Evolutionary conservation across 2,329 filamentous ascomycete species (phyloP).

Genomic region (Mycosphaerella sp.): DNA sequence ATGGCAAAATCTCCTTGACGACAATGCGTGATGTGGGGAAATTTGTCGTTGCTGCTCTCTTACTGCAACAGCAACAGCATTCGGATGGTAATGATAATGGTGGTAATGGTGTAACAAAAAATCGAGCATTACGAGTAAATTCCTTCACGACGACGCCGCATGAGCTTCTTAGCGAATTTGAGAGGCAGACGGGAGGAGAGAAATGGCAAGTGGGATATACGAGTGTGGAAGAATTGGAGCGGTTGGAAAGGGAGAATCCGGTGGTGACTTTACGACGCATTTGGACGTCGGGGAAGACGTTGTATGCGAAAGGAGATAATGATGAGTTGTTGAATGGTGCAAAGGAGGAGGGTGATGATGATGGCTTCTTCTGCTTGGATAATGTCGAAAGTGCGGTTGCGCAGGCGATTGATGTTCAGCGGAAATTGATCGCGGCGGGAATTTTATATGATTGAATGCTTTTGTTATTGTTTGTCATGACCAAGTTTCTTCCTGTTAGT

Average conservation of each 20-base stretch:
- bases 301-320: slow-evolving; percentile 65
- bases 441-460: background rate
- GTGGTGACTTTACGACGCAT: slow-evolving; percentile 59
- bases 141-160: slow-evolving; percentile 62
- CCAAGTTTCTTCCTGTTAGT: too few species aligned
- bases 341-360: slow-evolving; percentile 30
- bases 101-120: slow-evolving; percentile 40
- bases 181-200: slow-evolving; percentile 55
- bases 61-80: slow-evolving; percentile 32
- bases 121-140: slow-evolving; percentile 59
- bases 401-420: slow-evolving; percentile 29
- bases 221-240: slow-evolving; percentile 48
- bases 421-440: slow-evolving; percentile 6
- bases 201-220: slow-evolving; percentile 51
- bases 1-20: slow-evolving; percentile 59
- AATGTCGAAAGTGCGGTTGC: slow-evolving; percentile 46
- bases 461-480: too few species aligned
- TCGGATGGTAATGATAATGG: too few species aligned
- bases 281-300: slow-evolving; percentile 64
- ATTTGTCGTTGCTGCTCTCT: slow-evolving; percentile 56
- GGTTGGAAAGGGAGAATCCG: slow-evolving; percentile 53
- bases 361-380: slow-evolving; percentile 36
- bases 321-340: slow-evolving; percentile 42
- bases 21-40: slow-evolving; percentile 66
- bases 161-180: slow-evolving; percentile 60